phyloP scores from a whole-genome alignment of 352 stramenopile genomes.

The Pythium angustatum region DNA sequence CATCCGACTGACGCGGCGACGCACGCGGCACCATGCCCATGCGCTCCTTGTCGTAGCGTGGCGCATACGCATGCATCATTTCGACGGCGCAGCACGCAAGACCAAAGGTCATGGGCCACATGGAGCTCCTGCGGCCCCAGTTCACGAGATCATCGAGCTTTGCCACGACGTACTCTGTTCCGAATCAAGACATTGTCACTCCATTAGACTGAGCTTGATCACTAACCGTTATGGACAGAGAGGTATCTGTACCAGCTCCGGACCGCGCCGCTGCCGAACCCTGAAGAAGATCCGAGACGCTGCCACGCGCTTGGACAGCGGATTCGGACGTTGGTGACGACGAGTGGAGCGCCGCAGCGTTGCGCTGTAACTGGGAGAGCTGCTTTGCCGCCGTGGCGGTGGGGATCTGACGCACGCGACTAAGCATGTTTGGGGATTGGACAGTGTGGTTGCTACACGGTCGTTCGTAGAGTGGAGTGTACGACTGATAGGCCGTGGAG shows the following conservation, averaged over 20 bases:
- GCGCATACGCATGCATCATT: conserved; percentile 95
- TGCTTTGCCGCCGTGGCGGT: background rate
- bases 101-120: conserved; percentile 99
- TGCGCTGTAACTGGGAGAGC: too few relatives aligned
- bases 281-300: too few relatives aligned
- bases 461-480: background rate
- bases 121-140: conserved; percentile 95
- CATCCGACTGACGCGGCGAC: conserved; percentile 93
- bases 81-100: conserved; percentile 99
- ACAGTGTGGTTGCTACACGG: background rate
- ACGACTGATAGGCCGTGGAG: background rate
- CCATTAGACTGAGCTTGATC: background rate
- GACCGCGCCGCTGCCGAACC: background rate
- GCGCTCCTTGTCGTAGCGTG: conserved; percentile 98
- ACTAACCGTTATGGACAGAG: background rate
- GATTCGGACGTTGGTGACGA: background rate
- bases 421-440: background rate
- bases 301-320: background rate
- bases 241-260: background rate
- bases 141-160: conserved; percentile 99
- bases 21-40: conserved; percentile 99
- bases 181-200: background rate
- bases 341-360: too few relatives aligned
- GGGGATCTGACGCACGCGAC: background rate
- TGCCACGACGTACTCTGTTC: conserved; percentile 75